A percentile compares a stretch with the other conserved stretches of the same genome.
Conservation (phyloP, 2,329 filamentous ascomycete genomes). For the Thielaviopsis musarum region DNA sequence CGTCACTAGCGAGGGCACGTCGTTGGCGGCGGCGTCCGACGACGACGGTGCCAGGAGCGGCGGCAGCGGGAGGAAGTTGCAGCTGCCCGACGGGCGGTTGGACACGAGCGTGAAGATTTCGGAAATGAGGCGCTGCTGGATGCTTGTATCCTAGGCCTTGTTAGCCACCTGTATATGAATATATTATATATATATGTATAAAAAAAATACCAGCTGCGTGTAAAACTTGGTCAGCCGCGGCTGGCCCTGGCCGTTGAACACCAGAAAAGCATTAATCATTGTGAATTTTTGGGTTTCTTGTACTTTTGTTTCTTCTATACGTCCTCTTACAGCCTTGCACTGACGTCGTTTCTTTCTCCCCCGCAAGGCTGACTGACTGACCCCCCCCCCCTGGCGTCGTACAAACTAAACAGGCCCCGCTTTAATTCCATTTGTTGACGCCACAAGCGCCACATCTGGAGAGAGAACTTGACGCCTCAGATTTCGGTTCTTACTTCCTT, state of each 20-base stretch:
- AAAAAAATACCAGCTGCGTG: slow-evolving; percentile 60
- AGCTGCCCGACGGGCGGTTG: slow-evolving; percentile 77
- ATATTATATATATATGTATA: not conserved
- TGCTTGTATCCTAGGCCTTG: slow-evolving; percentile 65
- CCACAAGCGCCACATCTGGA: too few relatives aligned
- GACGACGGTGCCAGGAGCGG: slow-evolving; percentile 48
- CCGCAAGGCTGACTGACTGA: too few relatives aligned
- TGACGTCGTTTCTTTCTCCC: too few relatives aligned
- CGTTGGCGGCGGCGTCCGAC: slow-evolving; percentile 51
- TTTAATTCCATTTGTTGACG: too few relatives aligned
- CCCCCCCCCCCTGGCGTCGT: too few relatives aligned
- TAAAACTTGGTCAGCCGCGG: slow-evolving; percentile 97
- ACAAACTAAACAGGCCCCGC: too few relatives aligned
- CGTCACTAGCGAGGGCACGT: slow-evolving; percentile 86
- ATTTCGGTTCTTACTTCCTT: too few relatives aligned
- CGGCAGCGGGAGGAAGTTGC: slow-evolving; percentile 83
- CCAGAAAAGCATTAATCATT: slow-evolving; percentile 98
- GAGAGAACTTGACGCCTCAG: too few relatives aligned
- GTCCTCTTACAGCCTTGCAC: too few relatives aligned
- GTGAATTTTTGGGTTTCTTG: slow-evolving; percentile 13
- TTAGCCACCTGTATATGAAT: too few relatives aligned
- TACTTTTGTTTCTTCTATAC: not conserved
- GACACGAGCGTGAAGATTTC: slow-evolving; percentile 96
- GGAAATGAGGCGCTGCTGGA: slow-evolving; percentile 88
- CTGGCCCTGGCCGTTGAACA: slow-evolving; percentile 97